Conservation (phyloP, 2,329 filamentous ascomycete genomes). For the Plectosphaerella plurivora region DNA sequence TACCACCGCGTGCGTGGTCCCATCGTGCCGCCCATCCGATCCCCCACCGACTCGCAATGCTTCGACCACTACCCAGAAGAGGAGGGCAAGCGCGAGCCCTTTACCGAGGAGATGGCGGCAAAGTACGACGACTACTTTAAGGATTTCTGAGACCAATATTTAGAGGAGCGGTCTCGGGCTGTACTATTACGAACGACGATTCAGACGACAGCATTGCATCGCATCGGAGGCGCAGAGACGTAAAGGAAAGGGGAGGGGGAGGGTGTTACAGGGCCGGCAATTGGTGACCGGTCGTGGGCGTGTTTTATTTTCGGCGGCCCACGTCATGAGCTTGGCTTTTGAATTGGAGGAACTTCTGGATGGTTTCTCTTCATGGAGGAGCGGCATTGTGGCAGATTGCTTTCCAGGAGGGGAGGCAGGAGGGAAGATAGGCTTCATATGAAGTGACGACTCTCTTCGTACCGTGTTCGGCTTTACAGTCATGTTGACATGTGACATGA, state of each 20-base stretch:
- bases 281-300: no score
- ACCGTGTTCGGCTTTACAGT: no score
- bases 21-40: slow-evolving; percentile 70
- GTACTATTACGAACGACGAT: background rate
- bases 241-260: background rate
- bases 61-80: slow-evolving; percentile 83
- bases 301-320: no score
- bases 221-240: background rate
- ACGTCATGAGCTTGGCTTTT: no score
- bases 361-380: no score
- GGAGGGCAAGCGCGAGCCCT: slow-evolving; percentile 58
- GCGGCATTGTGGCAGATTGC: no score
- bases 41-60: slow-evolving; percentile 71
- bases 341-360: no score
- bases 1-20: slow-evolving; percentile 61
- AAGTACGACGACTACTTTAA: slow-evolving; percentile 69
- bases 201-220: background rate
- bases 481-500: no score
- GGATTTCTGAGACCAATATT: slow-evolving; percentile 55
- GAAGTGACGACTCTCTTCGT: no score
- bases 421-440: no score
- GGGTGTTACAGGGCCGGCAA: background rate
- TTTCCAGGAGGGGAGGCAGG: no score
- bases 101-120: slow-evolving; percentile 63
- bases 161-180: background rate